Percentiles rank a stretch among this genome's conserved stretches.
Conservation (phyloP, 345 rosid species). For the Lepidium didymum region DNA sequence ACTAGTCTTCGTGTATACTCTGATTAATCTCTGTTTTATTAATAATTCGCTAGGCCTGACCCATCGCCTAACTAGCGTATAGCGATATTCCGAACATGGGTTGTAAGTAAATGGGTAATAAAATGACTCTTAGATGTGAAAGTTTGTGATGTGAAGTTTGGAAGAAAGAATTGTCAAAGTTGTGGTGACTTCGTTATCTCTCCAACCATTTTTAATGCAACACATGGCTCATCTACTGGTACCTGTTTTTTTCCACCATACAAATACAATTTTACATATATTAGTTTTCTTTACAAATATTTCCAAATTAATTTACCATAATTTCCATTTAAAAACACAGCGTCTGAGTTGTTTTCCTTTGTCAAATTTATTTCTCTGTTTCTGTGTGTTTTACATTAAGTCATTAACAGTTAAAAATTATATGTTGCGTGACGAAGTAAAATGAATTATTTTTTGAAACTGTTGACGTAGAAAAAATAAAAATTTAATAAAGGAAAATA, state of each 20-base stretch:
- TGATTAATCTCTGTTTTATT: too few species aligned
- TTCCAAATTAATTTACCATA: background rate
- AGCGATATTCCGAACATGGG: too few species aligned
- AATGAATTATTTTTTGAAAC: background rate
- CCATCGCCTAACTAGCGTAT: too few species aligned
- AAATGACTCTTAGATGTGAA: conserved; percentile 12
- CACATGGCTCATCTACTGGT: conserved; percentile 84
- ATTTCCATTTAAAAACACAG: background rate
- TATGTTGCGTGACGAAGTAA: conserved; percentile 8
- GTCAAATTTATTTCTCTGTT: background rate
- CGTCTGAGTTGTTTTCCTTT: background rate
- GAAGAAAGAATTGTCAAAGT: conserved; percentile 14
- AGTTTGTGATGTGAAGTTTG: conserved; percentile 2
- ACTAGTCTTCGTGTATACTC: too few species aligned
- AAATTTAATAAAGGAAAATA: background rate
- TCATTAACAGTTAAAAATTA: background rate
- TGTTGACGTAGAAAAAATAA: background rate
- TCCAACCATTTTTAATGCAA: conserved; percentile 71
- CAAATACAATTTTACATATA: background rate
- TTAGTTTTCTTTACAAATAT: background rate
- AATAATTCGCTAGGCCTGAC: too few species aligned
- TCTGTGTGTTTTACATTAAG: background rate
- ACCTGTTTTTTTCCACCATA: conserved; percentile 42
- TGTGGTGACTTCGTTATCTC: conserved; percentile 66
- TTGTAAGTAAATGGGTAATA: background rate